Evolutionary conservation across 2,329 filamentous ascomycete species (phyloP).

Genomic region (Zymoseptoria pseudotritici): DNA sequence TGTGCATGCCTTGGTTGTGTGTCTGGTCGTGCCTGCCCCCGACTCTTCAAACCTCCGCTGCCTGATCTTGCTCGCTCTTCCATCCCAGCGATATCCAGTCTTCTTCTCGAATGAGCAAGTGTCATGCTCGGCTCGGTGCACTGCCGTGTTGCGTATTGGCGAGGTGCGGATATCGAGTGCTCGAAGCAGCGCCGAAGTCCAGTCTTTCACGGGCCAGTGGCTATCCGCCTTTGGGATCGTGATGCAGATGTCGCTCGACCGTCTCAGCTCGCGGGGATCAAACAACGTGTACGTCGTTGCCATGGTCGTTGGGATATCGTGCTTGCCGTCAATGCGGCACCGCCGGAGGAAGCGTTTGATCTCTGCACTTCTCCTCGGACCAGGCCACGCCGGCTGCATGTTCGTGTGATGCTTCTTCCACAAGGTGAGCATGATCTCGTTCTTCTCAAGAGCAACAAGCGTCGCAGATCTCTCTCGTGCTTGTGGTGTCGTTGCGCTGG

Average conservation of each 20-base stretch:
- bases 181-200: neutral
- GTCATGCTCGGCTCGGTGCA: neutral
- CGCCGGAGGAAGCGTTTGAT: neutral
- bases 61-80: neutral
- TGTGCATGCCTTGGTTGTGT: neutral
- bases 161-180: neutral
- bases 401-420: neutral
- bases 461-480: neutral
- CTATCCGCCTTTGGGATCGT: neutral
- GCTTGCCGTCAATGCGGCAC: neutral
- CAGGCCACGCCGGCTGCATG: neutral
- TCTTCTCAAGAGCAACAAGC: neutral
- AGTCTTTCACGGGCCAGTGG: neutral
- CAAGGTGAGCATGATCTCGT: neutral
- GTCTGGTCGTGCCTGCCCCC: neutral
- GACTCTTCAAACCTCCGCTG: neutral
- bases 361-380: neutral
- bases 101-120: neutral
- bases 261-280: neutral
- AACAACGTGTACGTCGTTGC: neutral
- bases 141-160: neutral
- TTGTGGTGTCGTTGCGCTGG: neutral
- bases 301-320: neutral
- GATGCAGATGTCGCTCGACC: neutral
- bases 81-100: neutral